Evolutionary conservation across 2,329 filamentous ascomycete genomes (phyloP).

Genomic region (Paraphaeosphaeria minitans): DNA sequence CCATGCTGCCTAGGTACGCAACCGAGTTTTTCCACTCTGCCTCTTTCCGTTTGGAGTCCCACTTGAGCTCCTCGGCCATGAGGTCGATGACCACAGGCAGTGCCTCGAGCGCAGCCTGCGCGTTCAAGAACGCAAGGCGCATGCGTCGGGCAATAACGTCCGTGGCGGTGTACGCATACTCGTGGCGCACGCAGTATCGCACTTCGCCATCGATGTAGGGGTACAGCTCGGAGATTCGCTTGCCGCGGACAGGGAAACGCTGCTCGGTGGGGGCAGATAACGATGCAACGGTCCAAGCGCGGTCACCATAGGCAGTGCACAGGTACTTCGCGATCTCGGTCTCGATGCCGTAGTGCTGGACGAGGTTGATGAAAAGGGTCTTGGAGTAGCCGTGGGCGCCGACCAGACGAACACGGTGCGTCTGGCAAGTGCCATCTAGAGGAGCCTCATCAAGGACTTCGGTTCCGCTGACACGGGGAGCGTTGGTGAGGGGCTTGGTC

Average conservation of each 20-base stretch:
- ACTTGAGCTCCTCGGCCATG: constrained; percentile 83
- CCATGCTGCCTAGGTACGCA: constrained; percentile 65
- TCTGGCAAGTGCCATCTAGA: constrained; percentile 78
- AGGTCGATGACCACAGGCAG: constrained; percentile 86
- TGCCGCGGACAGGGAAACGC: constrained; percentile 81
- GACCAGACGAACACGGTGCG: constrained; percentile 78
- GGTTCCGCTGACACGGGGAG: constrained; percentile 71
- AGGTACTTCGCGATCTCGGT: constrained; percentile 91
- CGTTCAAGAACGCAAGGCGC: constrained; percentile 86
- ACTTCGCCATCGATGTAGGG: constrained; percentile 93
- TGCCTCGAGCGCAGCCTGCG: constrained; percentile 85
- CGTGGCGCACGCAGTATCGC: constrained; percentile 83
- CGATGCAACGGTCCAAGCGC: constrained; percentile 87
- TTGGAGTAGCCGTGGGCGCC: constrained; percentile 88
- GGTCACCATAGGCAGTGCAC: constrained; percentile 85
- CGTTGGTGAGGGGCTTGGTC: constrained; percentile 61
- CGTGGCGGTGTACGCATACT: constrained; percentile 89
- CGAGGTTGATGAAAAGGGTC: constrained; percentile 91
- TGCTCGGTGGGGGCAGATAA: constrained; percentile 76
- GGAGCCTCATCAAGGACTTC: constrained; percentile 73
- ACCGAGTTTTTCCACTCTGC: constrained; percentile 78
- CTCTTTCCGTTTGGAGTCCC: constrained; percentile 74
- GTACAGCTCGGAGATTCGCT: constrained; percentile 79
- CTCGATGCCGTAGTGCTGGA: constrained; percentile 90
- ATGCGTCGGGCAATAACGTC: constrained; percentile 87